A percentile compares a stretch with the other conserved stretches of the same genome.
Conservation (phyloP, 148 eudicot genomes). For the Simmondsia chinensis region DNA sequence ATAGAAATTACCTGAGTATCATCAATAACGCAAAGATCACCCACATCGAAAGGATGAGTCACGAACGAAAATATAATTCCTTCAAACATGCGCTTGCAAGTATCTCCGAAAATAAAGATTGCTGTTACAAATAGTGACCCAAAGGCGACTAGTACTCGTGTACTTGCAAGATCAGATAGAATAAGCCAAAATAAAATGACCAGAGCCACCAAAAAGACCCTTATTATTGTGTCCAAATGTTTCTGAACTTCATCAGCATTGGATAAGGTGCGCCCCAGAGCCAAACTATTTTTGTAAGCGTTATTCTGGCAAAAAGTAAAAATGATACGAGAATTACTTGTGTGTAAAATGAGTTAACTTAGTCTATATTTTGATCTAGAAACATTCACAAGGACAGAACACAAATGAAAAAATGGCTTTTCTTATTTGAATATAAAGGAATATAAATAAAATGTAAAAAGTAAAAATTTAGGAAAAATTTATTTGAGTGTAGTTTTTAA, state of each 20-base stretch:
- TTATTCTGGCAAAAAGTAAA: constrained; percentile 4
- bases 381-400: no score
- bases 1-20: no score
- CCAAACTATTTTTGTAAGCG: neutral
- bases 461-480: no score
- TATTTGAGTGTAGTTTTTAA: no score
- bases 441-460: no score
- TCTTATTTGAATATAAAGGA: no score
- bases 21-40: constrained; percentile 41
- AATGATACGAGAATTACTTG: no score
- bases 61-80: constrained; percentile 40
- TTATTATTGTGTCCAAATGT: constrained; percentile 34
- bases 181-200: constrained; percentile 32
- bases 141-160: constrained; percentile 25
- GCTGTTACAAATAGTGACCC: constrained; percentile 43
- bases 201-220: constrained; percentile 17
- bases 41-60: constrained; percentile 48
- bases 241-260: constrained; percentile 23
- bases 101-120: constrained; percentile 36
- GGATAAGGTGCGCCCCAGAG: constrained; percentile 5
- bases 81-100: constrained; percentile 40
- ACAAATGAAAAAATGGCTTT: no score
- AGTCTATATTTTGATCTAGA: no score
- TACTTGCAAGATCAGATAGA: constrained; percentile 30
- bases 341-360: no score